phyloP scores from a whole-genome alignment of 2,329 filamentous ascomycete species.

The Mariannaea sp. region DNA sequence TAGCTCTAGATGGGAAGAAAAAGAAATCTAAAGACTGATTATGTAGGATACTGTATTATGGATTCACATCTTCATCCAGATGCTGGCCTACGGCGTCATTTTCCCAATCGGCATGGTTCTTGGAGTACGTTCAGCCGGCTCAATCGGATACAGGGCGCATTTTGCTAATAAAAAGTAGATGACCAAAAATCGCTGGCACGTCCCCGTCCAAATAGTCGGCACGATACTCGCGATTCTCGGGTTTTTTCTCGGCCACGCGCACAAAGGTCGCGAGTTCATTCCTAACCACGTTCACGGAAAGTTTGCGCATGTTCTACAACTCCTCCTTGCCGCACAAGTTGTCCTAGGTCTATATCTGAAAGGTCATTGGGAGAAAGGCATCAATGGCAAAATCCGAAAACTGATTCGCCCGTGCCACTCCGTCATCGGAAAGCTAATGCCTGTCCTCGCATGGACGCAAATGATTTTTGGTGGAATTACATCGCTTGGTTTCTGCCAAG shows the following conservation, averaged over 20 bases:
- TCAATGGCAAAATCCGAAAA: slow-evolving; percentile 77
- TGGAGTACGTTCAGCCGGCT: slow-evolving; percentile 63
- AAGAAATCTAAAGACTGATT: slow-evolving; percentile 39
- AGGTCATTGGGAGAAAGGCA: slow-evolving; percentile 83
- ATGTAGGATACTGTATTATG: slow-evolving; percentile 80
- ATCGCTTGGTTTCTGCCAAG: slow-evolving; percentile 87
- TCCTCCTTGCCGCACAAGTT: slow-evolving; percentile 78
- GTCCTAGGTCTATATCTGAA: slow-evolving; percentile 84
- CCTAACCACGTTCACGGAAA: slow-evolving; percentile 75
- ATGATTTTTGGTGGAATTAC: slow-evolving; percentile 97
- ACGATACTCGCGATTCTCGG: slow-evolving; percentile 78
- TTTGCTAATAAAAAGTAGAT: slow-evolving; percentile 61
- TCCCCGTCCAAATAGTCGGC: slow-evolving; percentile 80
- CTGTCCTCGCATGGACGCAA: slow-evolving; percentile 85
- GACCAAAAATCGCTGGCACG: slow-evolving; percentile 89
- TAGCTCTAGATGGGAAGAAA: slow-evolving; percentile 18
- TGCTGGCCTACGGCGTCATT: slow-evolving; percentile 84
- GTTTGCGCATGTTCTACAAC: slow-evolving; percentile 81
- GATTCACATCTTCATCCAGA: slow-evolving; percentile 91
- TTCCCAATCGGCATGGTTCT: slow-evolving; percentile 96
- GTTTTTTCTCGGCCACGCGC: slow-evolving; percentile 89
- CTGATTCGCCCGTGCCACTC: slow-evolving; percentile 76
- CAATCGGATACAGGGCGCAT: background rate
- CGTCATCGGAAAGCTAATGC: slow-evolving; percentile 84
- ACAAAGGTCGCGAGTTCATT: slow-evolving; percentile 86